These are phyloP conservation scores for Discostella stelligera DNA, from an alignment of 352 stramenopile genomes.

Conservation along the genomic window DNA sequence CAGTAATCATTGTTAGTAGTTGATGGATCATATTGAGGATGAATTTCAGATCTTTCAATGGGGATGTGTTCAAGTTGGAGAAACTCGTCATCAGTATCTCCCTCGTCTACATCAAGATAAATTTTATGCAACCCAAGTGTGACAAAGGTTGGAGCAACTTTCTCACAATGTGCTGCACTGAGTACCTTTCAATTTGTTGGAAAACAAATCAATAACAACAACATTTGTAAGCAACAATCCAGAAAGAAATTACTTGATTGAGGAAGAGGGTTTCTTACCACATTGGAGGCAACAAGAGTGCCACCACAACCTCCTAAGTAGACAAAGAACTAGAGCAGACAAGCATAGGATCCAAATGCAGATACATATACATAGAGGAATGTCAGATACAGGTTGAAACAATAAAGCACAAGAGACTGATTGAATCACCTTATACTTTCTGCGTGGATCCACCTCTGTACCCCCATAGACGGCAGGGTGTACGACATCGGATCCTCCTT, in stretches of 20 bases:
- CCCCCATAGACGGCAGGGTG: too few relatives aligned
- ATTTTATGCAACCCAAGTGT: conserved; percentile 2
- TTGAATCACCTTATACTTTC: too few relatives aligned
- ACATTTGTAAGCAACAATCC: too few relatives aligned
- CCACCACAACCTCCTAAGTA: neutral
- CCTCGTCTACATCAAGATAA: neutral
- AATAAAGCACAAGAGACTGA: too few relatives aligned
- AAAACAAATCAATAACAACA: too few relatives aligned
- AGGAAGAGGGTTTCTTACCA: neutral
- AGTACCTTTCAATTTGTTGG: neutral
- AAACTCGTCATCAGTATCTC: neutral
- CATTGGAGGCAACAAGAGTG: neutral
- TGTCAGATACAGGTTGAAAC: too few relatives aligned
- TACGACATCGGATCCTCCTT: too few relatives aligned
- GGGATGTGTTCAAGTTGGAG: neutral
- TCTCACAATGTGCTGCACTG: conserved; percentile 1
- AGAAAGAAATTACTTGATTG: neutral
- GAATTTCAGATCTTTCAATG: neutral
- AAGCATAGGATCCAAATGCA: too few relatives aligned
- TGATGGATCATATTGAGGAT: neutral
- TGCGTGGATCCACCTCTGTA: too few relatives aligned
- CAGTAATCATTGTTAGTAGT: neutral
- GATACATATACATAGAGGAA: too few relatives aligned
- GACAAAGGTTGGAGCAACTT: neutral
- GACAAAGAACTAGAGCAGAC: neutral